These are phyloP conservation scores for Trametes punicea DNA, from an alignment of 768 basidiomycete species.

Conservation along the genomic window DNA sequence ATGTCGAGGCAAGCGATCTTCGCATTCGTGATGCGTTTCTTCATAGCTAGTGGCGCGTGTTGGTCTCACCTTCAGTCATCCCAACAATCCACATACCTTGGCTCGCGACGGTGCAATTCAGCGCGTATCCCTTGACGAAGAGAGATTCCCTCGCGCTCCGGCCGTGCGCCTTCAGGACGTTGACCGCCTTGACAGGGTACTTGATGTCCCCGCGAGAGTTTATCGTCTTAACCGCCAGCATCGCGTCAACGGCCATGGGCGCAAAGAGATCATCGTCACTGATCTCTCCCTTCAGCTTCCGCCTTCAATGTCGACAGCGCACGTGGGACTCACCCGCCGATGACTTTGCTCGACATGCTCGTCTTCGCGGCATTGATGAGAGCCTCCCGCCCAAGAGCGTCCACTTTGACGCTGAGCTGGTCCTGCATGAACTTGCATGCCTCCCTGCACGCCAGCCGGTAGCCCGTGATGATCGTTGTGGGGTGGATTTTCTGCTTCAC, in stretches of 20 bases:
- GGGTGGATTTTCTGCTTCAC: slow-evolving; percentile 99
- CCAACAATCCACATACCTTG: slow-evolving; percentile 62
- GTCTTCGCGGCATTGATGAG: slow-evolving; percentile 97
- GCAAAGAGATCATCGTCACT: slow-evolving; percentile 98
- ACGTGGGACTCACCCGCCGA: slow-evolving; percentile 72
- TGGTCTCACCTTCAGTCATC: neutral
- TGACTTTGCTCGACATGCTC: slow-evolving; percentile 98
- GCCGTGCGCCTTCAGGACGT: slow-evolving; percentile 96
- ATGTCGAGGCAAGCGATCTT: slow-evolving; percentile 99
- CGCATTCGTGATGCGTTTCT: slow-evolving; percentile 86
- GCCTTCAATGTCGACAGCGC: no score
- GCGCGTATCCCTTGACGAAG: slow-evolving; percentile 92
- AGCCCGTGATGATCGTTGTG: slow-evolving; percentile 98
- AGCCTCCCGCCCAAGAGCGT: slow-evolving; percentile 86
- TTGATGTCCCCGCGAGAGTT: slow-evolving; percentile 94
- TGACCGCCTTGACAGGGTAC: slow-evolving; percentile 99
- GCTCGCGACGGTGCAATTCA: slow-evolving; percentile 98
- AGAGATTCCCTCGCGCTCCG: slow-evolving; percentile 92
- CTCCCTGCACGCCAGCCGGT: slow-evolving; percentile 93
- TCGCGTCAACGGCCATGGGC: slow-evolving; percentile 98
- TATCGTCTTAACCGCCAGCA: slow-evolving; percentile 94
- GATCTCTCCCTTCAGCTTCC: neutral
- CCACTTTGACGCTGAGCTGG: slow-evolving; percentile 93
- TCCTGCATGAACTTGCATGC: slow-evolving; percentile 98
- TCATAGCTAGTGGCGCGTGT: slow-evolving; percentile 73